A percentile compares a stretch with the other conserved stretches of the same genome.
These are phyloP conservation scores for Mycosphaerella sp. DNA, from an alignment of 2,329 filamentous ascomycete species.

Conservation along the genomic window DNA sequence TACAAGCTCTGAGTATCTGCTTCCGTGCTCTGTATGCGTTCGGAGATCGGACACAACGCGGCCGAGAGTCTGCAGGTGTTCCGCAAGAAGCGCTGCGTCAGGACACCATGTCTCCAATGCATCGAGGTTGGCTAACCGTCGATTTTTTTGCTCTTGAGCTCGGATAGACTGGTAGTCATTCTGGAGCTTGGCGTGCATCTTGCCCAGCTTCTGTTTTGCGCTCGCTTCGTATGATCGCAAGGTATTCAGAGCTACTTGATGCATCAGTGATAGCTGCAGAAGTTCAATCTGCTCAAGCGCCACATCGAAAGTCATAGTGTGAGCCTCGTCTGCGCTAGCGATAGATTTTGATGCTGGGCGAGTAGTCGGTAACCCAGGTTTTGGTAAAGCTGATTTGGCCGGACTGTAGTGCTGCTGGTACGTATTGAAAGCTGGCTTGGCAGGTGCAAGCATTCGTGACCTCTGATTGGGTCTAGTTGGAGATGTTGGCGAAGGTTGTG, in stretches of 20 bases:
- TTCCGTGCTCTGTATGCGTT: slow-evolving; percentile 51
- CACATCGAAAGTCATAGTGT: slow-evolving; percentile 23
- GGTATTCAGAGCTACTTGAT: slow-evolving; percentile 48
- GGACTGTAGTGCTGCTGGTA: slow-evolving; percentile 64
- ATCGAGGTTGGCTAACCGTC: slow-evolving; percentile 47
- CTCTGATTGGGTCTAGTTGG: slow-evolving; percentile 23
- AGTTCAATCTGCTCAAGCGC: slow-evolving; percentile 52
- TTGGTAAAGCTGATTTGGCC: slow-evolving; percentile 55
- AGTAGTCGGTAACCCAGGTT: slow-evolving; percentile 46
- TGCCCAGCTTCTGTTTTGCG: slow-evolving; percentile 40
- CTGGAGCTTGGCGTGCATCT: slow-evolving; percentile 27
- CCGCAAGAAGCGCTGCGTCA: slow-evolving; percentile 43
- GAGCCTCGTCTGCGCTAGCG: slow-evolving; percentile 53
- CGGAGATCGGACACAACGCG: slow-evolving; percentile 53
- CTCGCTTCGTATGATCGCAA: slow-evolving; percentile 51
- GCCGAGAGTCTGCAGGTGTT: slow-evolving; percentile 54
- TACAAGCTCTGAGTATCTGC: slow-evolving; percentile 52
- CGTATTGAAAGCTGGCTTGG: slow-evolving; percentile 54
- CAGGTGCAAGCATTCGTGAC: slow-evolving; percentile 30
- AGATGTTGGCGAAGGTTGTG: slow-evolving; percentile 18
- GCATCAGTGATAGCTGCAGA: slow-evolving; percentile 59
- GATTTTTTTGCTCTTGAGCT: slow-evolving; percentile 24
- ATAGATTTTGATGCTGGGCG: slow-evolving; percentile 51
- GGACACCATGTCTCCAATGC: slow-evolving; percentile 50
- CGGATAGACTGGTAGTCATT: slow-evolving; percentile 35